These are phyloP conservation scores for Colletotrichum shisoi DNA, from an alignment of 2,329 filamentous ascomycete genomes.

Conservation along the genomic window DNA sequence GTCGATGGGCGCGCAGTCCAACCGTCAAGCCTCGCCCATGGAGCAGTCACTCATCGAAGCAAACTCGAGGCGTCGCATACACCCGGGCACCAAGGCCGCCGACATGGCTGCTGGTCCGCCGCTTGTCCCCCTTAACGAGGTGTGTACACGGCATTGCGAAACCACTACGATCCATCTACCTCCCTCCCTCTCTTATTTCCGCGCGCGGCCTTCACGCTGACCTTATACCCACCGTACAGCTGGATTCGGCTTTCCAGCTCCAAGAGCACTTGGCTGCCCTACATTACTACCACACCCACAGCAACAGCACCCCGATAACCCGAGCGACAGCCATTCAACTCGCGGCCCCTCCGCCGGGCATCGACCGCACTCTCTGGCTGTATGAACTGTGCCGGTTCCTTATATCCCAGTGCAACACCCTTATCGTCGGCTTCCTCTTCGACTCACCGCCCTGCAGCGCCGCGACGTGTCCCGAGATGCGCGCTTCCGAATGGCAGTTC, in stretches of 20 bases:
- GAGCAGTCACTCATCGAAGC: conserved; percentile 72
- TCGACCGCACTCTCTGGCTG: conserved; percentile 90
- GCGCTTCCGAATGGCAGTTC: conserved; percentile 98
- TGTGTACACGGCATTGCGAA: conserved; percentile 52
- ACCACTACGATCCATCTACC: background rate
- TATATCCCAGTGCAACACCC: conserved; percentile 89
- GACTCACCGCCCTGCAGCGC: conserved; percentile 89
- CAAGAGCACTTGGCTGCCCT: conserved; percentile 96
- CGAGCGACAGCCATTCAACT: conserved; percentile 78
- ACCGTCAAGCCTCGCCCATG: conserved; percentile 66
- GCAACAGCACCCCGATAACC: conserved; percentile 74
- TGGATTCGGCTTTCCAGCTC: conserved; percentile 95
- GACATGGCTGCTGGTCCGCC: conserved; percentile 95
- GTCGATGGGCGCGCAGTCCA: conserved; percentile 63
- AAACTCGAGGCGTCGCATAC: conserved; percentile 82
- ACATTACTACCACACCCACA: conserved; percentile 79
- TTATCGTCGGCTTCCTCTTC: conserved; percentile 92
- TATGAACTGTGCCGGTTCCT: conserved; percentile 98
- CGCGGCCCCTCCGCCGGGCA: conserved; percentile 78
- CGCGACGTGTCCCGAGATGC: conserved; percentile 95
- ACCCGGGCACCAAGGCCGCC: conserved; percentile 87
- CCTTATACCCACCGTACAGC: conserved; percentile 59
- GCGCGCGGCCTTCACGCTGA: background rate
- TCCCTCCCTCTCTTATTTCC: conserved; percentile 21
- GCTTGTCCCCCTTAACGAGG: conserved; percentile 83